Evolutionary conservation across 495 filamentous ascomycete species (phyloP), one percentile per base, ranked within the genome.

Genomic region (Penicillium tannophilum): DNA sequence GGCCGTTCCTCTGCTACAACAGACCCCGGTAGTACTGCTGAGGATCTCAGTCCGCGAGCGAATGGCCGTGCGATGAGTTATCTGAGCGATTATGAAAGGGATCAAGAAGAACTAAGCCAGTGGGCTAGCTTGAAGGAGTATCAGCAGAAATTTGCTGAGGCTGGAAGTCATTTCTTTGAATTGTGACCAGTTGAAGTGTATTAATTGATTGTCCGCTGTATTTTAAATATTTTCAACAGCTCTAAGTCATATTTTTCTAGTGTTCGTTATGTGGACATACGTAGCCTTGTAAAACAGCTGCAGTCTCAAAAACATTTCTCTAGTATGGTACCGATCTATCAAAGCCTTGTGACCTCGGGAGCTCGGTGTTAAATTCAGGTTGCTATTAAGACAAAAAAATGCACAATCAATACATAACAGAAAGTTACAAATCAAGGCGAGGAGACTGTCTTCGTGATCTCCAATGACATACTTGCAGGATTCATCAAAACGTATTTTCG

Each of bases 61-160:
- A 70, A 74, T 17, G 69, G 70, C 1, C 66, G 70, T 14, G 63
- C 73, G 3, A 79, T 75, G 72, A 78, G 73, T 49, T 79, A 79
- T 53, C 47, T 75, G 0, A 77, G 72, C 41, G 75, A 77, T 43
- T 71, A 74, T 43, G 80, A 84, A 45, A 86, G 88, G 24, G 90
- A 93, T 48, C 89, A 93, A 70, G 79, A 85, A 51, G 88, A 91
- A 64, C 66, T 92, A 56, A 75, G 82, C 39, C 79, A 81, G 50
- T 95, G 91, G 91, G 84, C 85, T 0, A 88, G 86, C 66, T 71
- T 95, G 63, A 84, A 87, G 52, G 85, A 90, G 52, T 87, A 88
- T 56, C 91, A 92, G 73, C 64, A 82, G 52, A 83, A 84, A 45
- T 91, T 92, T 65, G 80, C 83, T n/a, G 82, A 86, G 55, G 81